Evolutionary conservation across 2,329 filamentous ascomycete species (phyloP), one percentile per base, ranked within the genome.

Genomic region (Aspergillus clavatus): DNA sequence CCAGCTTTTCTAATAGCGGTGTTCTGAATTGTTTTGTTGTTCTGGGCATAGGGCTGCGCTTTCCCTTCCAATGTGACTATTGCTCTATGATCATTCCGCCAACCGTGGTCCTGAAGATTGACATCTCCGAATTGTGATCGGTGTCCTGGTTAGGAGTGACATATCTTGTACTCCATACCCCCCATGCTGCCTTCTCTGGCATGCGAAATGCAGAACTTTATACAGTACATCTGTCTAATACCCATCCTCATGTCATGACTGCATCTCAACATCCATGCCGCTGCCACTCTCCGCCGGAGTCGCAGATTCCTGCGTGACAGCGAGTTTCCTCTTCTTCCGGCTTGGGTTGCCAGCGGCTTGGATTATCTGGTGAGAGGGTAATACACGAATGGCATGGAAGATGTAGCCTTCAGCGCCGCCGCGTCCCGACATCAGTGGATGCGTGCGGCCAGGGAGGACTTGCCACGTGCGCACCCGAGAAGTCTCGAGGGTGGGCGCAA

Each of bases 381-480:
- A 72, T 1, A 93, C 89, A 55, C 83, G 80, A 63, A 86, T 87
- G 0, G 79, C 91, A 22, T 89, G 91, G 55, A 97, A 89, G 3
- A 98, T 65, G 65, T 88, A 98, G 0, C 93, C 93, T 61, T 97
- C 91, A 0, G 89, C 82, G 0, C 91, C 91, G 16, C 93, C 93
- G 31, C 80, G 79, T 28, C 83, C 83, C 48, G 87, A 95, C 93
- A 98, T 98, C 44, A 94, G 69, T 5, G 93, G 93, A 71, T 98
- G 93, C 42, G 93, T 97, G 43, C 93, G 75, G 0, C 89, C 87
- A 0, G 93, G 93, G 38, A 98, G 68, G 2, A 96, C 90, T 72
- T 98, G 93, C 87, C 89, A 97, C 42, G 81, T 76, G 50, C 86
- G 78, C 4, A 86, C 83, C 11, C 88, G 77, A 38, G 84, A 87